Evolutionary conservation across 192 early-diverging fungal genomes (phyloP).

Genomic region (Pilaira anomala): DNA sequence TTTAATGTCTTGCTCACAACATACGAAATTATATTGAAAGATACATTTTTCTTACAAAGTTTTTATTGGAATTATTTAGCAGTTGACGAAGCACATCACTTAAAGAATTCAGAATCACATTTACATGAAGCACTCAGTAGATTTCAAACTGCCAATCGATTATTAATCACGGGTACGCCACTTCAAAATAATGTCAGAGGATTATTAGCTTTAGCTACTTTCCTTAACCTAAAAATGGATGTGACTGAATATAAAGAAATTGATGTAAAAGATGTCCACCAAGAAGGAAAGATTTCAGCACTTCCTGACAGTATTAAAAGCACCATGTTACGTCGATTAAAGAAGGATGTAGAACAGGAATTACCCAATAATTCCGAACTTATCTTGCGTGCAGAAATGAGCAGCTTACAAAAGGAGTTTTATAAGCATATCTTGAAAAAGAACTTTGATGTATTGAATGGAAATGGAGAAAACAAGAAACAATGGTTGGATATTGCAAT

Average conservation of each 20-base stretch:
- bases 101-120: constrained; percentile 94
- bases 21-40: constrained; percentile 93
- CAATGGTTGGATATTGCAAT: constrained; percentile 92
- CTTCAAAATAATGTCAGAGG: constrained; percentile 97
- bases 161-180: constrained; percentile 98
- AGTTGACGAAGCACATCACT: constrained; percentile 96
- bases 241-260: constrained; percentile 81
- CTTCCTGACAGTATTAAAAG: constrained; percentile 81
- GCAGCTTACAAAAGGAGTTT: constrained; percentile 84
- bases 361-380: constrained; percentile 94
- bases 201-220: constrained; percentile 83
- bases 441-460: constrained; percentile 82
- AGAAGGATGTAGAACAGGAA: constrained; percentile 98
- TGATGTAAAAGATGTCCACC: constrained; percentile 65
- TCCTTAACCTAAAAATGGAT: constrained; percentile 88
- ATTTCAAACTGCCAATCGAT: constrained; percentile 85
- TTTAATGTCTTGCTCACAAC: constrained; percentile 96
- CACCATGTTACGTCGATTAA: constrained; percentile 92
- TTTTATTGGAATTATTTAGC: constrained; percentile 93
- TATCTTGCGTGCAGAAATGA: constrained; percentile 91
- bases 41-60: constrained; percentile 70
- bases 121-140: constrained; percentile 88
- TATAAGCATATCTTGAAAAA: constrained; percentile 95
- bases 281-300: constrained; percentile 79
- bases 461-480: constrained; percentile 57